Evolutionary conservation across 306 rosid genomes (phyloP), one percentile per base, ranked within the genome.

Genomic region (Fragaria iinumae): DNA sequence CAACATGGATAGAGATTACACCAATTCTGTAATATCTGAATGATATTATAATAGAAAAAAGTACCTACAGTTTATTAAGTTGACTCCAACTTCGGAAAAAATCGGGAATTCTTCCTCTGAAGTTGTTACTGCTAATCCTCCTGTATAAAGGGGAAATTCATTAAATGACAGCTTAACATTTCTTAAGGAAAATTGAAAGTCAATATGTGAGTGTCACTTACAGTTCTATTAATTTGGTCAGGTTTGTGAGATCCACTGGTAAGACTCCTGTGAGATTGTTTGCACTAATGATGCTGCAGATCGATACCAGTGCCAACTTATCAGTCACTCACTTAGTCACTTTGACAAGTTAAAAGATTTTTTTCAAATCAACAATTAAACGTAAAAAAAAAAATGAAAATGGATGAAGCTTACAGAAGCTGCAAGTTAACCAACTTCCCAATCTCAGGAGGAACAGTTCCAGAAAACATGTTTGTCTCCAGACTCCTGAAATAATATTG

Each of bases 251-350:
- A 6, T 63, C 36, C 3, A 1, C 6, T 1, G 84, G 81, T 32
- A 83, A 76, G n/a, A n/a, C 47, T 38, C 87, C 84, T 0, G 84
- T 72, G 78, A 82, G 85, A 77, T 71, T 76, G 65, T 81, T 81
- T 21, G 81, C 25, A 50, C 11, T 80, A 13, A 80, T 67, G 18
- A 27, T 29, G 29, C 80, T 80, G 68, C 11, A 62, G 21, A 18
- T 52, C 9, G 21, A 18, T 52, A 69, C 72, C 67, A 80, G 39
- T 36, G 1, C 8, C 18, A 36, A 59, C 29, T 74, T n/a, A 16
- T 20, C 20, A 5, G 56, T 25, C 13, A 52, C 76, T 20, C 21
- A 9, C 62, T 29, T 71, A 9, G 48, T 34, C 38, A 9, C 62
- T 29, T 71, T 29, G 48, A 29, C 45, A 17, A 48, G 4, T 0